Evolutionary conservation across 1,284 basidiomycete genomes (phyloP).

Genomic region (Hypsizygus ulmarius): DNA sequence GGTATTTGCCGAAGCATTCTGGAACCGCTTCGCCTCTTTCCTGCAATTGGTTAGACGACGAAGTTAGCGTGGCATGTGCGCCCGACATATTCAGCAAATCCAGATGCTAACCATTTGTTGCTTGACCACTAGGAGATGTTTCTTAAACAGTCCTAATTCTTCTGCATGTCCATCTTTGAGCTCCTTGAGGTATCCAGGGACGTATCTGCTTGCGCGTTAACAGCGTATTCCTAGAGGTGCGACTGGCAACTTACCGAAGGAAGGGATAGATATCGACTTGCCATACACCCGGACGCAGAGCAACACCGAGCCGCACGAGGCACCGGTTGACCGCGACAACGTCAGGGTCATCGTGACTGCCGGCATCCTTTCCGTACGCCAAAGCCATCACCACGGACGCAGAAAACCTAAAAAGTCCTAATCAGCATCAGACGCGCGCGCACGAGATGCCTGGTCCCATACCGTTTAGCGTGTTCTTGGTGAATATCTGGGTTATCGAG

Average conservation of each 20-base stretch:
- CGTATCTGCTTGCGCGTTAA: constrained; percentile 30
- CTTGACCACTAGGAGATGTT: constrained; percentile 45
- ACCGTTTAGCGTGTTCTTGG: constrained; percentile 53
- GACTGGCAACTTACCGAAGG: constrained; percentile 36
- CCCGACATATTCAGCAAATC: not conserved
- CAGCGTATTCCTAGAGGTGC: not conserved
- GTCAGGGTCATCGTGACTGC: constrained; percentile 54
- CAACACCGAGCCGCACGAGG: constrained; percentile 45
- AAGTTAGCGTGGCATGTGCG: not conserved
- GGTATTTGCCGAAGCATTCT: constrained; percentile 53
- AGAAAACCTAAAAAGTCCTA: constrained; percentile 45
- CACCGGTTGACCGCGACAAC: constrained; percentile 50
- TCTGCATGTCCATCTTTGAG: constrained; percentile 52
- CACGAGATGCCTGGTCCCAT: constrained; percentile 2
- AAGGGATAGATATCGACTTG: constrained; percentile 58
- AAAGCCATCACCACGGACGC: constrained; percentile 63
- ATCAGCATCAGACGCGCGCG: not conserved
- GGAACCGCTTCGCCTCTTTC: constrained; percentile 38
- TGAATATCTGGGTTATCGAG: constrained; percentile 46
- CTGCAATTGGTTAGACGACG: not conserved
- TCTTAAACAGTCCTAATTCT: constrained; percentile 54
- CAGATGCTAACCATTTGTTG: constrained; percentile 38
- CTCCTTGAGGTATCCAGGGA: constrained; percentile 57
- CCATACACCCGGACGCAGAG: constrained; percentile 55
- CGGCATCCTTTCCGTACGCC: constrained; percentile 60